Evolutionary conservation across 768 basidiomycete species (phyloP), one percentile per base, ranked within the genome.

Genomic region (Lactarius evosmus): DNA sequence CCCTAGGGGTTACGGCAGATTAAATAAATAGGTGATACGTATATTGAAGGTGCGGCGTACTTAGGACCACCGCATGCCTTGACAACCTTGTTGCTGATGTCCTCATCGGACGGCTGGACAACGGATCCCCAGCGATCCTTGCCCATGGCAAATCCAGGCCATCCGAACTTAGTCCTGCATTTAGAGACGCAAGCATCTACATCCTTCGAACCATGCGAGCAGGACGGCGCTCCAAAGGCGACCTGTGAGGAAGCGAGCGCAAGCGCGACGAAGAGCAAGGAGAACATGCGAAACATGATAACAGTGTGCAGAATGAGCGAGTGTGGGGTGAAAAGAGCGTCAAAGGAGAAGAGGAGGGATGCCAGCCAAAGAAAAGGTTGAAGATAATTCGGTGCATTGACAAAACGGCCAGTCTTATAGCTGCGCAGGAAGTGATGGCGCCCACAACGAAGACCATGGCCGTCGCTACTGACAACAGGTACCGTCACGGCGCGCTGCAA

Each of bases 91-190:
- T 71, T 67, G 64, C 78, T 73, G 67, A 73, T 74, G 63, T 73
- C 74, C n/a, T 74, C 72, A 8, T 68, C 63, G 7, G 73, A 66
- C 29, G 78, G 75, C 56, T 76, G 70, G 68, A 83, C 77, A 46
- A 83, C 82, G 33, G 75, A 68, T 54, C 85, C 85, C 84, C 84
- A 86, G 32, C 75, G 78, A 70, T 85, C 79, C n/a, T 74, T 76
- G 62, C 80, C 80, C 78, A 82, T 81, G 62, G 78, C 71, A 19
- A 69, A 68, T 25, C 79, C 79, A n/a, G 77, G 72, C 76, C 78
- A 71, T 38, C 73, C 72, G 34, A 51, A 16, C 51, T 62, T 66
- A 51, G 44, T 44, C 36, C 70, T 62, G 34, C 66, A 66, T 50
- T 50, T 66, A 5, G 58, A 32, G 41, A 63, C 12, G 58, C 70